A percentile compares a stretch with the other conserved stretches of the same genome.
These are phyloP conservation scores for Filobasidium wieringae DNA, from an alignment of 768 basidiomycete species.

Conservation along the genomic window DNA sequence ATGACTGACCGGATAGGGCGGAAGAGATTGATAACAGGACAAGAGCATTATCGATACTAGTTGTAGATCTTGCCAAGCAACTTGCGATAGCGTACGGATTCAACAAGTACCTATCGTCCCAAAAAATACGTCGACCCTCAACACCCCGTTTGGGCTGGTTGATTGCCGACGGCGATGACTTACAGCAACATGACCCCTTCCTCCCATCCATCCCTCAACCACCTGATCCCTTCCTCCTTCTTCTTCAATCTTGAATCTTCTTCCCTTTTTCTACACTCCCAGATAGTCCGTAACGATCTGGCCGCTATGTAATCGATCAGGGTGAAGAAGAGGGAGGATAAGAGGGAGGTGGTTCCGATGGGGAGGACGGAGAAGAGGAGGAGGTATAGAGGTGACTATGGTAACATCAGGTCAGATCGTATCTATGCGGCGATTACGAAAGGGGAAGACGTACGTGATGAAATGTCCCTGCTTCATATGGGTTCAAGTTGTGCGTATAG, in stretches of 20 bases:
- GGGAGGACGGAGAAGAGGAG: conserved; percentile 65
- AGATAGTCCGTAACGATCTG: conserved; percentile 56
- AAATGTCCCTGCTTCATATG: conserved; percentile 76
- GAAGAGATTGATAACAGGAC: conserved; percentile 57
- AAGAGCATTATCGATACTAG: conserved; percentile 66
- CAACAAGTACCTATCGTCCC: conserved; percentile 59
- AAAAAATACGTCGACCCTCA: neutral
- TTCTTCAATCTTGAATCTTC: conserved; percentile 22
- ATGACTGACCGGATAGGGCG: conserved; percentile 52
- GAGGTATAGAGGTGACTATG: conserved; percentile 71
- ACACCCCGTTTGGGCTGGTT: neutral
- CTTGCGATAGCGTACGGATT: conserved; percentile 81
- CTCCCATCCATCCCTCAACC: conserved; percentile 45
- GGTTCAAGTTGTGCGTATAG: conserved; percentile 62
- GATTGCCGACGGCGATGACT: conserved; percentile 24
- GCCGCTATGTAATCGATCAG: conserved; percentile 56
- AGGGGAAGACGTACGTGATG: conserved; percentile 54
- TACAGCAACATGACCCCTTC: conserved; percentile 56
- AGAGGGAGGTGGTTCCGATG: conserved; percentile 42
- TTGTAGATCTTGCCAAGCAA: conserved; percentile 67
- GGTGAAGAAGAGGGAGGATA: conserved; percentile 54
- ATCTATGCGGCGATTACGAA: neutral
- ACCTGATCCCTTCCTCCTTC: conserved; percentile 1
- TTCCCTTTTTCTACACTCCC: conserved; percentile 50
- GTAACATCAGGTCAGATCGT: neutral